phyloP scores from a whole-genome alignment of 306 rosid species.

The Acacia melanoxylon region DNA sequence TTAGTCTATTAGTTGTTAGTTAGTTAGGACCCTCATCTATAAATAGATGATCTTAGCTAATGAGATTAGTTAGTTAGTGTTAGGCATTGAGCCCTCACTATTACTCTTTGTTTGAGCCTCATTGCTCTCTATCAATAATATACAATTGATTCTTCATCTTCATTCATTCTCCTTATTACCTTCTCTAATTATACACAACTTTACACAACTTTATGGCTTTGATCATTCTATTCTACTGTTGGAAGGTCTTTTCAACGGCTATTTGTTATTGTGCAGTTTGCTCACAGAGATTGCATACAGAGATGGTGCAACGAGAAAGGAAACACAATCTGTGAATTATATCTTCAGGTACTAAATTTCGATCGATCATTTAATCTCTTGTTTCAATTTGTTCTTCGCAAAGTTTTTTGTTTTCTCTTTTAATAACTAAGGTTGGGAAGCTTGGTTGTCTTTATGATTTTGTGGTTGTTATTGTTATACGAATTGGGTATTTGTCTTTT shows the following conservation, averaged over 20 bases:
- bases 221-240: background rate
- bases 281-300: conserved; percentile 97
- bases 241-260: background rate
- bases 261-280: conserved; percentile 56
- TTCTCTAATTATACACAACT: no score
- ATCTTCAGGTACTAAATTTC: conserved; percentile 72
- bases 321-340: conserved; percentile 80
- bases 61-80: no score
- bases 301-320: conserved; percentile 97
- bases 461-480: conserved; percentile 8
- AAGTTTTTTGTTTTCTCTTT: background rate
- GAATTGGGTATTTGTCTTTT: conserved; percentile 40
- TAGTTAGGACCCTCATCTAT: no score
- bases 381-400: background rate
- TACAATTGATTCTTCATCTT: no score
- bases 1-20: no score
- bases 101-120: no score
- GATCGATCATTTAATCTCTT: conserved; percentile 14
- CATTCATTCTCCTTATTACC: no score
- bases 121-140: no score
- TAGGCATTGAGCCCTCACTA: no score
- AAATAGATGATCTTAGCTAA: no score
- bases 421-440: background rate
- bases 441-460: conserved; percentile 6
- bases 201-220: background rate